Evolutionary conservation across 805 yeast genomes (phyloP).

Genomic region (Monosporozyma siamensis): DNA sequence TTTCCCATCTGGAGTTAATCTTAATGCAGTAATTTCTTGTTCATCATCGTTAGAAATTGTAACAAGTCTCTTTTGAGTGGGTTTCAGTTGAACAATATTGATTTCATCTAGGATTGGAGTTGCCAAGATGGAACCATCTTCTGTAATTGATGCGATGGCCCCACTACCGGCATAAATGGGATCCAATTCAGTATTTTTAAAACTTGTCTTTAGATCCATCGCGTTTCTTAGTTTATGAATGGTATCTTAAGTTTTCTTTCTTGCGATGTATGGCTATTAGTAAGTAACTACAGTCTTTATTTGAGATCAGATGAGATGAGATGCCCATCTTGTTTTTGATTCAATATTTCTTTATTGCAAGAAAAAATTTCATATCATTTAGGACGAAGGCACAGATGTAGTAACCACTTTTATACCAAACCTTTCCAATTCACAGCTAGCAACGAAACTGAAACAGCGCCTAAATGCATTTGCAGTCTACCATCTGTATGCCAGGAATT

Average conservation of each 20-base stretch:
- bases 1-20: slow-evolving; percentile 66
- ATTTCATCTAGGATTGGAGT: slow-evolving; percentile 75
- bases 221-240: neutral
- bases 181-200: slow-evolving; percentile 38
- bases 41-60: slow-evolving; percentile 76
- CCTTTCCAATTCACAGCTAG: too few species aligned
- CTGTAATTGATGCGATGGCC: slow-evolving; percentile 58
- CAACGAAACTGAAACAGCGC: too few species aligned
- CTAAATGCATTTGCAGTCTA: too few species aligned
- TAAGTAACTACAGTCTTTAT: too few species aligned
- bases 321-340: slow-evolving; percentile 1
- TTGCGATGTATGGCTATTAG: too few species aligned
- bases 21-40: slow-evolving; percentile 63
- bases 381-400: neutral
- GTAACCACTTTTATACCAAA: too few species aligned
- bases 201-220: slow-evolving; percentile 30
- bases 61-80: slow-evolving; percentile 35
- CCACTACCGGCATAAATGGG: slow-evolving; percentile 83
- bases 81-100: slow-evolving; percentile 52
- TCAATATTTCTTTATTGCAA: neutral
- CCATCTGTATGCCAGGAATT: too few species aligned
- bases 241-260: neutral
- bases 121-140: slow-evolving; percentile 56
- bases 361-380: slow-evolving; percentile 2
- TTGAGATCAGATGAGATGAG: slow-evolving; percentile 6